phyloP scores from a whole-genome alignment of 768 basidiomycete species.

The Leccinum ochraceum region DNA sequence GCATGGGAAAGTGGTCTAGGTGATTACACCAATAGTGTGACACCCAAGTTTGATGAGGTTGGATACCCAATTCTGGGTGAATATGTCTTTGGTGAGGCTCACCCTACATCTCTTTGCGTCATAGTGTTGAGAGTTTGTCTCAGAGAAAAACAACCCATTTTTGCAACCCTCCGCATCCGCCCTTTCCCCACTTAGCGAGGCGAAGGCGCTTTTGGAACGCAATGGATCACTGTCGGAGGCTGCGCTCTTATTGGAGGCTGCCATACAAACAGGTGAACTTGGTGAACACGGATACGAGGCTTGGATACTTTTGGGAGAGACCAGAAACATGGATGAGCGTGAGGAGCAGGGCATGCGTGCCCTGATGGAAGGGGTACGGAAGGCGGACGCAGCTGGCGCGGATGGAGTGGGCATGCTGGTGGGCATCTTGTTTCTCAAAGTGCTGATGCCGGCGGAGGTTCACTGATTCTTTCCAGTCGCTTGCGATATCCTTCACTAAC shows the following conservation, averaged over 20 bases:
- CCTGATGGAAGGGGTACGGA: constrained; percentile 66
- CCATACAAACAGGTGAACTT: constrained; percentile 78
- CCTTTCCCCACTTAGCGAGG: constrained; percentile 60
- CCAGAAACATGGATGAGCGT: constrained; percentile 86
- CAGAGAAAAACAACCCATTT: constrained; percentile 75
- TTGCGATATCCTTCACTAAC: constrained; percentile 96
- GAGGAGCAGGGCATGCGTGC: constrained; percentile 84
- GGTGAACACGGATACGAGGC: constrained; percentile 85
- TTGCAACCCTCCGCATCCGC: constrained; percentile 49
- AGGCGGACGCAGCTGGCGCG: constrained; percentile 64
- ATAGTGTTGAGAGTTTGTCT: constrained; percentile 6
- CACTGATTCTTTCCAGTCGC: constrained; percentile 54
- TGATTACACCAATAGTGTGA: constrained; percentile 37
- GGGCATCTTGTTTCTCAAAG: constrained; percentile 27
- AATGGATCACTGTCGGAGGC: constrained; percentile 90
- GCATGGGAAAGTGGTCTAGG: constrained; percentile 64
- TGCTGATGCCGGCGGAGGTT: constrained; percentile 2
- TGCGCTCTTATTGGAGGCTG: constrained; percentile 85
- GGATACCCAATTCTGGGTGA: constrained; percentile 73
- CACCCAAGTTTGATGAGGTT: constrained; percentile 60
- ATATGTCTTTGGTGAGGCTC: constrained; percentile 74
- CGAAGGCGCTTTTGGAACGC: constrained; percentile 72
- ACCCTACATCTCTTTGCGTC: not conserved
- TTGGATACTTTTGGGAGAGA: constrained; percentile 91
- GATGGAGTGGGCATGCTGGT: constrained; percentile 75